These are phyloP conservation scores for Insectozyma bohioensis DNA, from an alignment of 1,139 yeast genomes.

Conservation along the genomic window DNA sequence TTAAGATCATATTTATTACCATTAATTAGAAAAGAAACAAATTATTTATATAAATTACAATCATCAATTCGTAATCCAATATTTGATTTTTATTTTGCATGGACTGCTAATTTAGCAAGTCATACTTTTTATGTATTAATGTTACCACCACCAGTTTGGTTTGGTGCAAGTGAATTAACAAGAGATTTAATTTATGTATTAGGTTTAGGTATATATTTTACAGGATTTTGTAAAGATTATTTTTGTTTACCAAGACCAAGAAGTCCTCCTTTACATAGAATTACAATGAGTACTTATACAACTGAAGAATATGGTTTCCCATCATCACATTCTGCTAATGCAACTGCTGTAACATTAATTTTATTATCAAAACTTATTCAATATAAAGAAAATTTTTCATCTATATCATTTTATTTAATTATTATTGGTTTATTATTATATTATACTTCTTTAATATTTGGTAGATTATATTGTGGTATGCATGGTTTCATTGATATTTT, in stretches of 20 bases:
- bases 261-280: constrained; percentile 88
- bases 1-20: constrained; percentile 60
- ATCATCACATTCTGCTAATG: constrained; percentile 89
- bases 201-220: constrained; percentile 80
- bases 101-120: constrained; percentile 87
- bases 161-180: constrained; percentile 60
- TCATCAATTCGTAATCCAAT: constrained; percentile 43
- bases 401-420: constrained; percentile 11
- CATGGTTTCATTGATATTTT: constrained; percentile 84
- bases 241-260: constrained; percentile 90
- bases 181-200: constrained; percentile 74
- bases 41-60: constrained; percentile 60
- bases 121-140: constrained; percentile 91
- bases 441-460: constrained; percentile 67
- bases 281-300: constrained; percentile 86
- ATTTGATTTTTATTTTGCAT: constrained; percentile 77
- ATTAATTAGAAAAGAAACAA: constrained; percentile 66
- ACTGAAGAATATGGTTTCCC: constrained; percentile 96
- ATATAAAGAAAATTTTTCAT: constrained; percentile 11
- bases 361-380: constrained; percentile 27
- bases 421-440: constrained; percentile 39
- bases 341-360: constrained; percentile 71
- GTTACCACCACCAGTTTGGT: constrained; percentile 86
- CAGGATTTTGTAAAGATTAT: constrained; percentile 80
- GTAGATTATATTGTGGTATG: constrained; percentile 95